A percentile compares a stretch with the other conserved stretches of the same genome.
Evolutionary conservation across 2,329 filamentous ascomycete genomes (phyloP).

Genomic region (Phialocephala sp.): DNA sequence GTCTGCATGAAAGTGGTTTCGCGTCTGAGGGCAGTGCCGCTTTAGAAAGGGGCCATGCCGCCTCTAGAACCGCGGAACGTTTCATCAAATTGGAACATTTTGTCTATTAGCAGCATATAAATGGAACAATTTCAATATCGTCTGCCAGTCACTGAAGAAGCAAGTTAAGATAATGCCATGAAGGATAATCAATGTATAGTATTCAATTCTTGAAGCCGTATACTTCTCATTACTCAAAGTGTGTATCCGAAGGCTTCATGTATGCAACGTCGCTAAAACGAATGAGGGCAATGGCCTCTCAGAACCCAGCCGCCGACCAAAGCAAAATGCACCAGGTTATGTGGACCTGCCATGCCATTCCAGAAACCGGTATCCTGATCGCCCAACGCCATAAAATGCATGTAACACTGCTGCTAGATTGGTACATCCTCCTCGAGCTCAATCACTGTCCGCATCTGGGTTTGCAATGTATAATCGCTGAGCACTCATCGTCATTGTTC

Average conservation of each 20-base stretch:
- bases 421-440: constrained; percentile 28
- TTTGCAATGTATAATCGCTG: constrained; percentile 85
- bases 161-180: neutral
- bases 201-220: constrained; percentile 7
- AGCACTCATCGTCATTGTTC: constrained; percentile 66
- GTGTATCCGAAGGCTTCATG: constrained; percentile 12
- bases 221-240: constrained; percentile 11
- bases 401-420: neutral
- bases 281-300: constrained; percentile 14
- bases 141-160: neutral
- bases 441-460: constrained; percentile 61
- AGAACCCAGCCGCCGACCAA: neutral
- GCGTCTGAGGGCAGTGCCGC: constrained; percentile 4
- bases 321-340: constrained; percentile 12
- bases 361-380: constrained; percentile 23
- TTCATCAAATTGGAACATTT: neutral
- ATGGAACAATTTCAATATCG: constrained; percentile 1
- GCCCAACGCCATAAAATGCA: constrained; percentile 27
- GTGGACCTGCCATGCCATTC: constrained; percentile 15
- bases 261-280: constrained; percentile 27
- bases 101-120: neutral
- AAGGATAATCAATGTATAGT: constrained; percentile 3
- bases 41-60: neutral
- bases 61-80: neutral
- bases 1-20: constrained; percentile 10